Percentiles rank a stretch among this genome's conserved stretches.
phyloP scores from a whole-genome alignment of 345 rosid genomes.

The Corchorus capsularis region DNA sequence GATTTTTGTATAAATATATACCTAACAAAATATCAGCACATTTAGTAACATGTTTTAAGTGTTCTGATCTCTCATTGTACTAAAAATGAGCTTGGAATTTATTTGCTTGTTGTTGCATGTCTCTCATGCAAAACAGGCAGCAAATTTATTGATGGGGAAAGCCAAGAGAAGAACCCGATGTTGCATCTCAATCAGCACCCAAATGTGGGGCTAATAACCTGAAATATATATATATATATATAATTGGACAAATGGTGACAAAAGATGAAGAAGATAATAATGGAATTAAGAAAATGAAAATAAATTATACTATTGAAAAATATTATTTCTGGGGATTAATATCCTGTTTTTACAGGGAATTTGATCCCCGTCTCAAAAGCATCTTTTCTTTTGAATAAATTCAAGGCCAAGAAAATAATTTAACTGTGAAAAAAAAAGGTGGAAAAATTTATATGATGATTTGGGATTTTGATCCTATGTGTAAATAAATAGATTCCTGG shows the following conservation, averaged over 20 bases:
- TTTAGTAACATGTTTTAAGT: background rate
- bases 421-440: background rate
- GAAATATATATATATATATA: background rate
- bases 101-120: background rate
- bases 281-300: conserved; percentile 1
- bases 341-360: conserved; percentile 24
- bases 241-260: background rate
- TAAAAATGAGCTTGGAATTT: background rate
- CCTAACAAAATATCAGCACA: conserved; percentile 10
- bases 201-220: background rate
- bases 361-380: conserved; percentile 27
- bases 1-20: too few species aligned
- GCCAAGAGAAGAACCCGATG: background rate
- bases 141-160: background rate
- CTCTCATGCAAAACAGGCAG: background rate
- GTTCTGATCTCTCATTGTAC: background rate
- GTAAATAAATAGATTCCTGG: conserved; percentile 20
- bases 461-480: conserved; percentile 24
- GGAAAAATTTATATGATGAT: conserved; percentile 19
- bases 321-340: conserved; percentile 16
- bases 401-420: conserved; percentile 23
- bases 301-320: conserved; percentile 35
- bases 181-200: background rate
- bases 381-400: conserved; percentile 28
- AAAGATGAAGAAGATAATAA: background rate